A percentile compares a stretch with the other conserved stretches of the same genome.
Conservation (phyloP, 495 filamentous ascomycete species). For the Neurospora sp. region DNA sequence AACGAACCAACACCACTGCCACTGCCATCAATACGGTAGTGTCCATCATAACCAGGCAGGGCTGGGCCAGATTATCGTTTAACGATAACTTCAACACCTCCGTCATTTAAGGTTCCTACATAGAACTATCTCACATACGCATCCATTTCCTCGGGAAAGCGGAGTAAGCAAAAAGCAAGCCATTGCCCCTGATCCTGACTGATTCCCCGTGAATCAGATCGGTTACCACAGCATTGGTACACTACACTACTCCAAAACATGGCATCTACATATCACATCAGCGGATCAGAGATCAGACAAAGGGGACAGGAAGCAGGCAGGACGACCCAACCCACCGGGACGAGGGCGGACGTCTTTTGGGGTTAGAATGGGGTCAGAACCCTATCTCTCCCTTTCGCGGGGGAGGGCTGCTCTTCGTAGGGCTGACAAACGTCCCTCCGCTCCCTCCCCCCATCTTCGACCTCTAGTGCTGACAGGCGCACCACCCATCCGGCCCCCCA, state of each 20-base stretch:
- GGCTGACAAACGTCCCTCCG: not conserved
- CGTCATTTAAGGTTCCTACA: not conserved
- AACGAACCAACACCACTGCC: not conserved
- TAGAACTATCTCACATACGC: not conserved
- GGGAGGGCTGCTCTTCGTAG: not conserved
- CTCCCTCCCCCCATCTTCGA: not conserved
- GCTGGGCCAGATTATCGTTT: not conserved
- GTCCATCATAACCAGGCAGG: not conserved
- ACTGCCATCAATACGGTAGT: not conserved
- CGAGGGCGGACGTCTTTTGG: not conserved
- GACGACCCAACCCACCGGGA: not conserved
- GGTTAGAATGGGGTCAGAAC: not conserved
- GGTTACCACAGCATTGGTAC: not conserved
- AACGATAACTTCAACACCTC: not conserved
- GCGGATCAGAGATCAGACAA: not conserved
- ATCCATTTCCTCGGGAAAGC: not conserved
- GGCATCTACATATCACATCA: not conserved
- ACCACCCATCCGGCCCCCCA: not conserved
- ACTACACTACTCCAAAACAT: not conserved
- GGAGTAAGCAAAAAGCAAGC: not conserved
- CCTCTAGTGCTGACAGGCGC: not conserved
- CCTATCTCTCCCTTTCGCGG: not conserved
- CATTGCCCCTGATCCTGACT: not conserved
- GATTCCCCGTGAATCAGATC: not conserved
- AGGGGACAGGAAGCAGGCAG: not conserved